Percentiles rank a stretch among this genome's conserved stretches.
Evolutionary conservation across 306 rosid species (phyloP).

Genomic region (Vigna nakashimae): DNA sequence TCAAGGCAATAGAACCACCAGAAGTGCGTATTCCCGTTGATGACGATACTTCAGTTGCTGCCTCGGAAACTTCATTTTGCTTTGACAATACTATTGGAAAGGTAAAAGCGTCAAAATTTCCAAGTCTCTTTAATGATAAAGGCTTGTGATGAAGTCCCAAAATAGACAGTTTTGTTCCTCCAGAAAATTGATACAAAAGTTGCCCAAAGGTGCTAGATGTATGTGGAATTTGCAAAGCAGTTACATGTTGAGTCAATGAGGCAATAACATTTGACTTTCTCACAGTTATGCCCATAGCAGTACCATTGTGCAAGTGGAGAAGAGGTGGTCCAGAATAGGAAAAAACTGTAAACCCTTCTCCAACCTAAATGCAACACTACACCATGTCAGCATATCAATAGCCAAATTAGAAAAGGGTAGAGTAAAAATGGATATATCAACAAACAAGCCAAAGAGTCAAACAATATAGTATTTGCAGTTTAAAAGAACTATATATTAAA

Average conservation of each 20-base stretch:
- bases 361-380: slow-evolving; percentile 52
- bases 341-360: slow-evolving; percentile 71
- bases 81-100: slow-evolving; percentile 53
- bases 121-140: slow-evolving; percentile 44
- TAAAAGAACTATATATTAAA: slow-evolving; percentile 27
- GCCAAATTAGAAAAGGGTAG: background rate
- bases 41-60: slow-evolving; percentile 47
- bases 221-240: slow-evolving; percentile 53
- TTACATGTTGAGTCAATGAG: slow-evolving; percentile 80
- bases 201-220: slow-evolving; percentile 76
- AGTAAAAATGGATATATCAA: background rate
- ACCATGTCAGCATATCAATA: slow-evolving; percentile 26
- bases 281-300: slow-evolving; percentile 76
- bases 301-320: slow-evolving; percentile 67
- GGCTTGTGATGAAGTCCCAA: slow-evolving; percentile 68
- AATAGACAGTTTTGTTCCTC: slow-evolving; percentile 75
- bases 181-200: slow-evolving; percentile 67
- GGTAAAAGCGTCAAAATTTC: slow-evolving; percentile 59
- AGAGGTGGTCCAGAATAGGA: slow-evolving; percentile 84
- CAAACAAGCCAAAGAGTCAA: background rate
- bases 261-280: slow-evolving; percentile 76
- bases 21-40: slow-evolving; percentile 35
- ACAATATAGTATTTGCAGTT: slow-evolving; percentile 3
- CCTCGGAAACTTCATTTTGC: slow-evolving; percentile 47
- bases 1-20: slow-evolving; percentile 64